Percentiles rank a stretch among this genome's conserved stretches.
Evolutionary conservation across 768 basidiomycete genomes (phyloP).

Genomic region (Leccinum uliginosum): DNA sequence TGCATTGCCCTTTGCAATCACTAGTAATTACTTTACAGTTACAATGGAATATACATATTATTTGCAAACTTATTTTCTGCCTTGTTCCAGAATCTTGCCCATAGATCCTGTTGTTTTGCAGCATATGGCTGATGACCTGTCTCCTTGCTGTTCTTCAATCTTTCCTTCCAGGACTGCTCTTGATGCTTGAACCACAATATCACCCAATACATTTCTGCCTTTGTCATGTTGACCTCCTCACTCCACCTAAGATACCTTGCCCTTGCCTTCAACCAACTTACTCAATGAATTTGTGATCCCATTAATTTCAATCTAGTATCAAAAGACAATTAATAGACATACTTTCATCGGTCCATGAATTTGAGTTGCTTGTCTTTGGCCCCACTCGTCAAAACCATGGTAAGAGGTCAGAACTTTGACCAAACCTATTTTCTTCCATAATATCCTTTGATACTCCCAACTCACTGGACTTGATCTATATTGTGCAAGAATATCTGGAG

Average conservation of each 20-base stretch:
- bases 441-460: neutral
- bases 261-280: neutral
- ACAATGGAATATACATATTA: neutral
- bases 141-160: neutral
- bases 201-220: neutral
- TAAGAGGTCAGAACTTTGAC: no score
- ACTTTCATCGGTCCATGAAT: neutral
- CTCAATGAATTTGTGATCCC: neutral
- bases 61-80: neutral
- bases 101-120: neutral
- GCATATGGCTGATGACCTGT: neutral
- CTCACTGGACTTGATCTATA: neutral
- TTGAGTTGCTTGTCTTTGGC: neutral
- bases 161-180: neutral
- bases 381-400: no score
- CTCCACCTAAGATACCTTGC: neutral
- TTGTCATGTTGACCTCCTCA: neutral
- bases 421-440: neutral
- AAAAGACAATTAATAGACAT: neutral
- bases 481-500: neutral
- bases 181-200: neutral
- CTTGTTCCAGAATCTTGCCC: neutral
- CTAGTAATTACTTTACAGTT: no score
- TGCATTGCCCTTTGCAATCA: no score
- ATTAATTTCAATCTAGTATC: neutral